phyloP scores from a whole-genome alignment of 768 basidiomycete genomes.

The Postia placenta region DNA sequence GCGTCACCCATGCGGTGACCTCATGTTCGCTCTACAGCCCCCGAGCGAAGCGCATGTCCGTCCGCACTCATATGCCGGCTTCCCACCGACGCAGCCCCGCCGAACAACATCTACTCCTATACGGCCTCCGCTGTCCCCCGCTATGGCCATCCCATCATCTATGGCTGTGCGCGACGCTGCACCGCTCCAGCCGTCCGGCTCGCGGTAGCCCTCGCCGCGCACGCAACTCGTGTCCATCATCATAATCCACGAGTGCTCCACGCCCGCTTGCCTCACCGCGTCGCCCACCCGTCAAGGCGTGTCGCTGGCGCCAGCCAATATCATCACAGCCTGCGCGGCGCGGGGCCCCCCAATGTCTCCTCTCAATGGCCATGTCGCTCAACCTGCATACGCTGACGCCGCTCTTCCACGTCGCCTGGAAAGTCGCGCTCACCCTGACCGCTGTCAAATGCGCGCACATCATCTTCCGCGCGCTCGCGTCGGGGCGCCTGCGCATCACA shows the following conservation, averaged over 20 bases:
- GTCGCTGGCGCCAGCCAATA: background rate
- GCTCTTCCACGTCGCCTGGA: slow-evolving; percentile 11
- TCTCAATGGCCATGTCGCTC: slow-evolving; percentile 4
- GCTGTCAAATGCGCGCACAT: slow-evolving; percentile 8
- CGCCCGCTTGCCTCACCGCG: background rate
- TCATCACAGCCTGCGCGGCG: background rate
- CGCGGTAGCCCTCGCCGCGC: too few relatives aligned
- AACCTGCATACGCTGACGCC: slow-evolving; percentile 7
- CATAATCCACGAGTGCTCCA: background rate
- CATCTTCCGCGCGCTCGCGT: slow-evolving; percentile 8
- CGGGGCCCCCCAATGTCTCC: background rate
- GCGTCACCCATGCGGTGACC: background rate
- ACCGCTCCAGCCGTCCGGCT: background rate
- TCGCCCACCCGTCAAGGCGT: background rate
- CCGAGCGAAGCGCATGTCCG: background rate
- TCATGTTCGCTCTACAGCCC: background rate
- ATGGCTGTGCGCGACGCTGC: background rate
- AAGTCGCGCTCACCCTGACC: slow-evolving; percentile 11
- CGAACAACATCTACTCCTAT: background rate
- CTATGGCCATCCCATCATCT: background rate
- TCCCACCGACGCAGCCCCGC: background rate
- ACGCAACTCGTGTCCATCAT: background rate
- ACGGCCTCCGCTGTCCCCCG: background rate
- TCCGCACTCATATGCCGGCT: background rate
- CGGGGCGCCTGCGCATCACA: background rate